Base-by-base conservation (phyloP, 371 early-diverging fungal genomes). In the Rhizomucor pusillus region DNA sequence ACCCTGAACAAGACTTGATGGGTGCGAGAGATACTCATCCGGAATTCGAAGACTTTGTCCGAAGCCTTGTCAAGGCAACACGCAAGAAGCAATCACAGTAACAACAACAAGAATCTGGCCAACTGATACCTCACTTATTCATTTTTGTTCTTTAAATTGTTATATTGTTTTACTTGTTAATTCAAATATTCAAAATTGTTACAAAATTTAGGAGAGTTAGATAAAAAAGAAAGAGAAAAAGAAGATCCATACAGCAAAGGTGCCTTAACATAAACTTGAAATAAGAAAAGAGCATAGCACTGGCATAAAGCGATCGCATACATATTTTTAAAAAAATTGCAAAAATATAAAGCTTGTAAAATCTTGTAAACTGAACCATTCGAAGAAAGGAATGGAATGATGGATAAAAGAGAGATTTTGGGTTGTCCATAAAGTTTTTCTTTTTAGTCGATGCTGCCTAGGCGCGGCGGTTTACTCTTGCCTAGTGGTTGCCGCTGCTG, bases 1-100 rank as follows among this genome's bases (percentile, higher is more conserved):
- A 62, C 20, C 67, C 75, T 3, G 70, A 67, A 43, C 59, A 57
- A 24, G 43, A 51, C n/a, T 36, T 59, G n/a, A 45, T 46, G 9
- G 34, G 12, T 25, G 49, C 53, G 6, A 41, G 59, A 18, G 39
- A 41, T 3, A 50, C 39, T 14, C 43, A 52, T 59, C 43, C 59
- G 25, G 41, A 18, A 9, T 47, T 59, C 35, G 59, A 59, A 49
- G 59, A 47, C 20, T 59, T 59, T 50, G 50, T 53, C 24, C 52
- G 50, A 33, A 25, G 47, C 18, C 53, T 59, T 33, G 43, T 59
- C 12, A 25, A 39, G 35, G 52, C 59, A 29, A 29, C 29, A 29
- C 29, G 29, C 5, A 29, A 29, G 7, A 29, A 29, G 29, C 29
- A 29, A 29, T 7, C 3, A 7, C 29, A 29, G 29, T 7, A 29